A percentile compares a stretch with the other conserved stretches of the same genome.
Conservation (phyloP, 257 asterid species). For the Coffea canephora region DNA sequence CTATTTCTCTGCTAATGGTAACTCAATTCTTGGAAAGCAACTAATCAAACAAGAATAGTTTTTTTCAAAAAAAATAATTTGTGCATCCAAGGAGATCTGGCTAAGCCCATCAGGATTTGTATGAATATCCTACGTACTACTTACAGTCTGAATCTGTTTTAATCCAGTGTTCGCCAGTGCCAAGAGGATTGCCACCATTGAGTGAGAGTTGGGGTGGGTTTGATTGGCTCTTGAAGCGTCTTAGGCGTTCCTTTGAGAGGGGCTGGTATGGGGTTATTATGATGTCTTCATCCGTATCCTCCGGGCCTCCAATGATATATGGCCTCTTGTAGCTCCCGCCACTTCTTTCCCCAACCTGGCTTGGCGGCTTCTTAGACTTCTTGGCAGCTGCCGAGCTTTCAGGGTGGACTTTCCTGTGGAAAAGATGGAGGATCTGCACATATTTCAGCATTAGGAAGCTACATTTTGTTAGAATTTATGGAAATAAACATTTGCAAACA, state of each 20-base stretch:
- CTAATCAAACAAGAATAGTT: background rate
- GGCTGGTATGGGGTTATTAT: constrained; percentile 55
- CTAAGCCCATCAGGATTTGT: background rate
- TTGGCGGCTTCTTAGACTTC: constrained; percentile 37
- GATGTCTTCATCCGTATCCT: constrained; percentile 59
- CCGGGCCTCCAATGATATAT: constrained; percentile 31
- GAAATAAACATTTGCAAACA: background rate
- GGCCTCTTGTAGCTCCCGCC: constrained; percentile 24
- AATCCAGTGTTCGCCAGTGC: constrained; percentile 74
- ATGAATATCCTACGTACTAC: constrained; percentile 23
- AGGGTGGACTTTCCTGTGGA: constrained; percentile 97
- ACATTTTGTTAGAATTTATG: background rate
- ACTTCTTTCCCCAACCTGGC: constrained; percentile 42
- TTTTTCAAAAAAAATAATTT: background rate
- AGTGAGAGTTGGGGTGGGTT: constrained; percentile 32
- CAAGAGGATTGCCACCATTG: constrained; percentile 33
- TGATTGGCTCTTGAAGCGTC: constrained; percentile 49
- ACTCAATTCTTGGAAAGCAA: background rate
- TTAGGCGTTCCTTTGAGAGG: constrained; percentile 42
- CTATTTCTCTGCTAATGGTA: background rate
- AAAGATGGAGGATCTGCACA: constrained; percentile 78
- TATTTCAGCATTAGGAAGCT: constrained; percentile 1
- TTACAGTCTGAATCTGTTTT: constrained; percentile 93
- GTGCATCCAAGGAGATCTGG: background rate
- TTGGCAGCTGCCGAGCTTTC: constrained; percentile 44